These are phyloP conservation scores for Penicillium fimorum DNA, from an alignment of 495 filamentous ascomycete genomes.

Conservation along the genomic window DNA sequence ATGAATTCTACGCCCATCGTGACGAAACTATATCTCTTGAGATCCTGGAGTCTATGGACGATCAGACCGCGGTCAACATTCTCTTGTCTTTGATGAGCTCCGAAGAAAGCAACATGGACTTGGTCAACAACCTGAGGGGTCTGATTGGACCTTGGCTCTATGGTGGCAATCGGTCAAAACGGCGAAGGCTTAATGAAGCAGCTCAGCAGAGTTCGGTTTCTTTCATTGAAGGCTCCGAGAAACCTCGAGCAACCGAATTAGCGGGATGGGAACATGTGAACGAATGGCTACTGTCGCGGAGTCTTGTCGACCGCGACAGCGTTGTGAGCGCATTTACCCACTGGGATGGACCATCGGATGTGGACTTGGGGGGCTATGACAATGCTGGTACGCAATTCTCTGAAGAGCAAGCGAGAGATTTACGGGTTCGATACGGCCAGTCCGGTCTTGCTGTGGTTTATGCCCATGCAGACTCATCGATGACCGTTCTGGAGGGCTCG, in stretches of 20 bases:
- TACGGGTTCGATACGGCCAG: conserved; percentile 66
- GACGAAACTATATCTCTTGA: conserved; percentile 59
- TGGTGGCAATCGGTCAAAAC: conserved; percentile 62
- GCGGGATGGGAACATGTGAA: conserved; percentile 77
- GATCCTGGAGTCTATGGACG: conserved; percentile 54
- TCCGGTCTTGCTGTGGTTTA: conserved; percentile 73
- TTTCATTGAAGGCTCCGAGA: conserved; percentile 24
- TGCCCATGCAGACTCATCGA: conserved; percentile 57
- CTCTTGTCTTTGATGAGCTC: conserved; percentile 64
- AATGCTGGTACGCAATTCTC: conserved; percentile 44
- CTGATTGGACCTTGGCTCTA: conserved; percentile 82
- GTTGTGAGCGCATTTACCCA: conserved; percentile 63
- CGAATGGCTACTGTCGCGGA: conserved; percentile 72
- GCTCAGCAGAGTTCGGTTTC: conserved; percentile 32
- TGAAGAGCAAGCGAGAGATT: conserved; percentile 50
- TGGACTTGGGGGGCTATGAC: conserved; percentile 73
- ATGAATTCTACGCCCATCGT: conserved; percentile 73
- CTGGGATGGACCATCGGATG: conserved; percentile 80
- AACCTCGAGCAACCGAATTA: conserved; percentile 19
- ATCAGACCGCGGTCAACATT: conserved; percentile 59
- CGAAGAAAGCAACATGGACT: conserved; percentile 40
- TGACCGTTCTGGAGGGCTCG: conserved; percentile 58
- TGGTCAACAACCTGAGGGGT: conserved; percentile 70
- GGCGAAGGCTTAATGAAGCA: conserved; percentile 48
- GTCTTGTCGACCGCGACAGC: conserved; percentile 44